A percentile compares a stretch with the other conserved stretches of the same genome.
phyloP scores from a whole-genome alignment of 306 rosid genomes.

The Nissolia schottii region DNA sequence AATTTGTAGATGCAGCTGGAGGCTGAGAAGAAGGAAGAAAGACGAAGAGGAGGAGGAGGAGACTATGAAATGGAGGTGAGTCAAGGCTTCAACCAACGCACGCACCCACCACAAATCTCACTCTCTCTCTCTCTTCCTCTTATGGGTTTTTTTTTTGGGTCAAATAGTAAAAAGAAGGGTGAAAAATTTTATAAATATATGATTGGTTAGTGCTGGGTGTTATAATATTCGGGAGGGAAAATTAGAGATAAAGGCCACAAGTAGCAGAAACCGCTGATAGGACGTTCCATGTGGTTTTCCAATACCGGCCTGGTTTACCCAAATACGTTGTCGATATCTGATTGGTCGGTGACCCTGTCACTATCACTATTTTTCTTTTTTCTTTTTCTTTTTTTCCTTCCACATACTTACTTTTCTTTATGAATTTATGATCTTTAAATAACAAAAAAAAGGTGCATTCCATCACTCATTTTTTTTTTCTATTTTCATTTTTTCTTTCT shows the following conservation, averaged over 20 bases:
- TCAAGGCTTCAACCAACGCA: neutral
- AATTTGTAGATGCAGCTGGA: neutral
- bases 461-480: no score
- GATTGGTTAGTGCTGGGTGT: constrained; percentile 1
- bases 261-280: neutral
- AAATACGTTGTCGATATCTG: constrained; percentile 42
- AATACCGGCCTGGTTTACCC: constrained; percentile 50
- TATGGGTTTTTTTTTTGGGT: no score
- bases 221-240: neutral
- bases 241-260: neutral
- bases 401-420: no score
- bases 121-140: no score
- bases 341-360: constrained; percentile 39
- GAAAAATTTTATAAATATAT: neutral
- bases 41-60: neutral
- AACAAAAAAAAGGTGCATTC: no score
- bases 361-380: neutral
- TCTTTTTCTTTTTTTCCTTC: no score
- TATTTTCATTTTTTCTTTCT: no score
- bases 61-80: neutral
- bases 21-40: neutral
- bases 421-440: no score
- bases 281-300: constrained; percentile 16
- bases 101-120: neutral
- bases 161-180: no score